phyloP scores from a whole-genome alignment of 108 stramenopile genomes.

The Aurantiochytrium sp. region DNA sequence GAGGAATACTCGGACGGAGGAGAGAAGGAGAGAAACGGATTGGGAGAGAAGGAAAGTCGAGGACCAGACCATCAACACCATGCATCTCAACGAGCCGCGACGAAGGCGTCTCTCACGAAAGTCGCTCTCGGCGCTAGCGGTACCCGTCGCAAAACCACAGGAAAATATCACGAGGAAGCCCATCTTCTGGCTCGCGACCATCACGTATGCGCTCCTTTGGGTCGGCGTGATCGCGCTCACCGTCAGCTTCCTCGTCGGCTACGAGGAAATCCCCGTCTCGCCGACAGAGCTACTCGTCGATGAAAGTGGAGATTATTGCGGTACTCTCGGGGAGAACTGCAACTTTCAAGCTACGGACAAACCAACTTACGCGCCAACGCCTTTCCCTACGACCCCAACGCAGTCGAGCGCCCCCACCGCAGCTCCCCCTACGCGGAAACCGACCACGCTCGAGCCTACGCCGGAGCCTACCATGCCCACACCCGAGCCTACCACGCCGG shows the following conservation, averaged over 20 bases:
- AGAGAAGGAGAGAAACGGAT: too few species aligned
- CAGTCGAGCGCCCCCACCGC: neutral
- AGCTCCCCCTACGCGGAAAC: too few species aligned
- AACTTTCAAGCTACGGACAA: neutral
- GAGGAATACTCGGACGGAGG: too few species aligned
- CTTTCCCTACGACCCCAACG: neutral
- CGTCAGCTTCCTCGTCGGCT: neutral
- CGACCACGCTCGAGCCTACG: neutral
- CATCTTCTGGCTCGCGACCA: neutral
- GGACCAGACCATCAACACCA: too few species aligned
- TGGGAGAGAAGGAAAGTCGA: too few species aligned
- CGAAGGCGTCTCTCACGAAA: too few species aligned
- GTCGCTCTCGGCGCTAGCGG: neutral
- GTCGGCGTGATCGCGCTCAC: neutral
- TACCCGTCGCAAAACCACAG: neutral
- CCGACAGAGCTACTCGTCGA: neutral
- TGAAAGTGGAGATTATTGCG: neutral
- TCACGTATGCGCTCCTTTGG: neutral
- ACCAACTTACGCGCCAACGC: neutral
- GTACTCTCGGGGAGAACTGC: neutral
- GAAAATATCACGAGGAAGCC: neutral
- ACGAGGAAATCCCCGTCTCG: neutral
- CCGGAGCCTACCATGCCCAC: neutral
- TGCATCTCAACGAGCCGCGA: too few species aligned
- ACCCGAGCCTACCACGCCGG: neutral